Conservation (phyloP, 2,329 filamentous ascomycete species). For the Colletotrichum sp. region DNA sequence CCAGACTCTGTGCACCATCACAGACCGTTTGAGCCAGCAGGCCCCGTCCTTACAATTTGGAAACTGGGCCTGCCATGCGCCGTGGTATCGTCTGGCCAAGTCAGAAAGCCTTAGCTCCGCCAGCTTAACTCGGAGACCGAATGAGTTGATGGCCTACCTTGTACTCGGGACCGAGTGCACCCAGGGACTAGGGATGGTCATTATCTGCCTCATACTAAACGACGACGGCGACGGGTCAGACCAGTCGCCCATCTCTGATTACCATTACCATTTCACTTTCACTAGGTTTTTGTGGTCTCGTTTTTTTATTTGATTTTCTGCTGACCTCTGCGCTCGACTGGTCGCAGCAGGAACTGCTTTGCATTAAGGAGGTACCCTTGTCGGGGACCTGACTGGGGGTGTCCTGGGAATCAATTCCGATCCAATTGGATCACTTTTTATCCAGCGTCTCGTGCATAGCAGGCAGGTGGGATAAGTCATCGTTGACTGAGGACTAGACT, state of each 20-base stretch:
- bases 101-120: not conserved
- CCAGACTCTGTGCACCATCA: slow-evolving; percentile 1
- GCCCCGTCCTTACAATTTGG: slow-evolving; percentile 9
- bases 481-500: not conserved
- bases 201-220: not conserved
- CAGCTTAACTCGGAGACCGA: not conserved
- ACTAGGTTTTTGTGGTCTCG: not conserved
- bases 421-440: slow-evolving; percentile 1
- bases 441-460: not conserved
- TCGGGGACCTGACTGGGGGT: not conserved
- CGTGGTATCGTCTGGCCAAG: not conserved
- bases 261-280: not conserved
- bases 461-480: slow-evolving; percentile 9
- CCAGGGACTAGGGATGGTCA: not conserved
- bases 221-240: not conserved
- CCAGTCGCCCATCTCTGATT: not conserved
- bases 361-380: not conserved
- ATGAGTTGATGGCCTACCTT: not conserved
- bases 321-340: not conserved
- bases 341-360: not conserved
- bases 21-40: slow-evolving; percentile 15
- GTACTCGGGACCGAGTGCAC: not conserved
- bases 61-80: slow-evolving; percentile 1
- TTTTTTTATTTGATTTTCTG: not conserved
- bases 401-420: not conserved